phyloP scores from a whole-genome alignment of 140 eudicot genomes.

The Senecio squalidus region DNA sequence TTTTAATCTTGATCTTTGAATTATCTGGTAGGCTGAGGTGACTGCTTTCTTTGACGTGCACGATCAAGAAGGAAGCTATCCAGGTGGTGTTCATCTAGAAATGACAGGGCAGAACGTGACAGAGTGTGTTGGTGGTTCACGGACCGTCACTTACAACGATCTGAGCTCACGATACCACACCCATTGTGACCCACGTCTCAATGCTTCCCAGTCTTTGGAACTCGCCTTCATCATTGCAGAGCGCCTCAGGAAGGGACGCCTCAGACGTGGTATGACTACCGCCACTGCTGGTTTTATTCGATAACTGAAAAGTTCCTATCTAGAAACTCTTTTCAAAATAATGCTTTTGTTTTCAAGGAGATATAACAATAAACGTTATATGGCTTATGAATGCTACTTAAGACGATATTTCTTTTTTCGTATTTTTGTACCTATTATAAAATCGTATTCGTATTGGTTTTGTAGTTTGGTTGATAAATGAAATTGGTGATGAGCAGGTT shows the following conservation, averaged over 20 bases:
- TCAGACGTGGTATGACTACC: conserved; percentile 32
- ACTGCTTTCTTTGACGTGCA: conserved; percentile 67
- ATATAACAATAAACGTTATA: neutral
- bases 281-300: conserved; percentile 17
- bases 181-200: conserved; percentile 71
- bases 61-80: conserved; percentile 75
- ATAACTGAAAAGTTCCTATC: neutral
- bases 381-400: too few relatives aligned
- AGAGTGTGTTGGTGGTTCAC: conserved; percentile 62
- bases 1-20: neutral
- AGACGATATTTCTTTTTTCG: too few relatives aligned
- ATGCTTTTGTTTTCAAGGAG: neutral
- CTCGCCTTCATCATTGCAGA: conserved; percentile 67
- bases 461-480: too few relatives aligned
- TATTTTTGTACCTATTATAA: too few relatives aligned
- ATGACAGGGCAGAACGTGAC: conserved; percentile 75
- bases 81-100: conserved; percentile 70
- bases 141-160: conserved; percentile 54
- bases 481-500: too few relatives aligned
- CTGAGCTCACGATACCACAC: conserved; percentile 72
- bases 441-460: too few relatives aligned
- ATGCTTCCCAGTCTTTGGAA: conserved; percentile 65
- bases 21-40: conserved; percentile 50
- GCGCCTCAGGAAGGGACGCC: conserved; percentile 51
- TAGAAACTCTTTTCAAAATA: neutral